phyloP scores from a whole-genome alignment of 2,329 filamentous ascomycete genomes.

The Seiridium unicorne region DNA sequence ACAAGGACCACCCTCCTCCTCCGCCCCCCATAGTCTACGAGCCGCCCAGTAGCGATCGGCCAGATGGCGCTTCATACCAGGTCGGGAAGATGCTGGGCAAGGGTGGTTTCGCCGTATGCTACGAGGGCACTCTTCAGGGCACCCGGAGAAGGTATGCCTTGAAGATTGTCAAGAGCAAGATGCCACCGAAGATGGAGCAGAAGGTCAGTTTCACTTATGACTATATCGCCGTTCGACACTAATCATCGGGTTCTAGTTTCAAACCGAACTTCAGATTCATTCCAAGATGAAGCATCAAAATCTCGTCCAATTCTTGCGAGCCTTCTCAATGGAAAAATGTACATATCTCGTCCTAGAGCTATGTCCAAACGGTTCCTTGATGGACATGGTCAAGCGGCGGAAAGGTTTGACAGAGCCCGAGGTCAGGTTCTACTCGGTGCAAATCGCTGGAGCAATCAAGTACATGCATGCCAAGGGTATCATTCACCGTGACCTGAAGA shows the following conservation, averaged over 20 bases:
- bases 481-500: constrained; percentile 95
- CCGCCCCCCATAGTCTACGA: constrained; percentile 60
- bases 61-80: constrained; percentile 69
- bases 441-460: constrained; percentile 95
- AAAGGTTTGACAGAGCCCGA: constrained; percentile 91
- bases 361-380: constrained; percentile 92
- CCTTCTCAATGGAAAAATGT: constrained; percentile 84
- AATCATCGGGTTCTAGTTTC: constrained; percentile 45
- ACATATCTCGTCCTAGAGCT: constrained; percentile 94
- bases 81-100: constrained; percentile 75
- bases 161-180: constrained; percentile 81
- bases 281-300: constrained; percentile 96
- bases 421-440: constrained; percentile 88
- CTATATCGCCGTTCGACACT: neutral
- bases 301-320: constrained; percentile 92
- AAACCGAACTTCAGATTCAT: constrained; percentile 92
- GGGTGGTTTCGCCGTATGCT: constrained; percentile 81
- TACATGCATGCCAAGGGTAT: constrained; percentile 96
- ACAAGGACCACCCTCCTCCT: constrained; percentile 66
- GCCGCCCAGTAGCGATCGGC: constrained; percentile 66
- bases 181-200: constrained; percentile 80
- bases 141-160: constrained; percentile 69
- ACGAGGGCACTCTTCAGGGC: constrained; percentile 66
- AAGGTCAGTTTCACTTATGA: constrained; percentile 53
- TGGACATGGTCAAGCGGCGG: constrained; percentile 95